Base-by-base conservation (phyloP, 345 rosid species). In the Euphorbia tirucalli region DNA sequence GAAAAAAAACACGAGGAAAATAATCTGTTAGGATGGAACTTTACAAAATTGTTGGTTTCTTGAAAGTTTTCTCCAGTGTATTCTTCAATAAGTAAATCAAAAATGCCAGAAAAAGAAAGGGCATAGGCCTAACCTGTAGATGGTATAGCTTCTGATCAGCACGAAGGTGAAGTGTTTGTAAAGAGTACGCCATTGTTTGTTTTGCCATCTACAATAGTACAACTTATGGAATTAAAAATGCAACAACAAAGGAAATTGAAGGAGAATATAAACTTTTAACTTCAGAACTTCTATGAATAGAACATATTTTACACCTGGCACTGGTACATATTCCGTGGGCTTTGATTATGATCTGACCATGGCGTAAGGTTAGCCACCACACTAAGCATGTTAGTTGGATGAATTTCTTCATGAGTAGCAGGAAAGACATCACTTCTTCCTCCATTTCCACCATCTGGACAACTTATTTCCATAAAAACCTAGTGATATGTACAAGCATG, bases 311-410 rank as follows among this genome's bases (percentile, higher is more conserved):
- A 56, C 69, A 95, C 97, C 97, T 90, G 97, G 75, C 97, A 92
- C 87, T 92, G 97, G 77, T 95, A 95, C 99, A 95, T 95, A 76
- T 95, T 95, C 41, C 97, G 86, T 14, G 98, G 99, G 73, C 99
- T 95, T 79, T 95, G 99, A 83, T 95, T 95, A 83, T 95, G 99
- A 80, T 95, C 93, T 7, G 99, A 95, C 90, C 94, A 95, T 65
- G 99, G 99, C 68, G 99, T 95, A 69, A 95, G 97, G 85, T 89
- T 95, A 83, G 97, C 97, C 77, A 95, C 92, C 77, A 90, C 90
- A 83, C 99, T 92, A 21, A 95, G 90, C 96, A 95, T 95, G 69
- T 84, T 90, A 71, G 97, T 92, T 63, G 97, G 97, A 83, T 86
- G 90, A 80, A 89, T 85, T 84, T 95, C 99, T 86, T 92, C 97